A percentile compares a stretch with the other conserved stretches of the same genome.
These are phyloP conservation scores for Talaromyces sp. DNA, from an alignment of 2,329 filamentous ascomycete genomes.

Conservation along the genomic window DNA sequence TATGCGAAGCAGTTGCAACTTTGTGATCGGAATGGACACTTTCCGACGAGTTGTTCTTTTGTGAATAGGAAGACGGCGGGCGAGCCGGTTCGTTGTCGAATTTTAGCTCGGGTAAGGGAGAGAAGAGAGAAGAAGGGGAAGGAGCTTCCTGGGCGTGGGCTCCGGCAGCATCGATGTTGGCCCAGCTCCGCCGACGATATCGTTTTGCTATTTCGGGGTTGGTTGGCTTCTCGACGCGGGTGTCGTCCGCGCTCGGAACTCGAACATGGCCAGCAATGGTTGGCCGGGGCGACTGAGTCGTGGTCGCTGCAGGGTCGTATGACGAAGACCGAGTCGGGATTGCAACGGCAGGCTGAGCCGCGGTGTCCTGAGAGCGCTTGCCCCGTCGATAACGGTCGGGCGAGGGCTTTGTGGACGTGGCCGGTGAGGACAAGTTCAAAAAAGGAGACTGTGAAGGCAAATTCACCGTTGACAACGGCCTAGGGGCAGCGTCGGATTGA, in stretches of 20 bases:
- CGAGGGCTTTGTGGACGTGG: conserved; percentile 57
- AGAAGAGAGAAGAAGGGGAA: conserved; percentile 27
- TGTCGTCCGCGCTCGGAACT: conserved; percentile 64
- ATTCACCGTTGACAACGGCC: conserved; percentile 45
- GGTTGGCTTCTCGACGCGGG: conserved; percentile 47
- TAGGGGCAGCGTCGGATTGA: conserved; percentile 30
- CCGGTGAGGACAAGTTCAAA: conserved; percentile 39
- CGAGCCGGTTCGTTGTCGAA: conserved; percentile 20
- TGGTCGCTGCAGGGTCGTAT: conserved; percentile 39
- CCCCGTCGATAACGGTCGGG: conserved; percentile 79
- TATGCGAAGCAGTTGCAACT: conserved; percentile 1
- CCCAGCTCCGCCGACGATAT: conserved; percentile 77
- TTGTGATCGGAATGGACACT: conserved; percentile 46
- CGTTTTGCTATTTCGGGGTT: conserved; percentile 64
- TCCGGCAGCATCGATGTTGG: conserved; percentile 52
- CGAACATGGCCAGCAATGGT: conserved; percentile 47
- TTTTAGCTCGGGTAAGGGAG: conserved; percentile 28
- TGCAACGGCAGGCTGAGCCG: conserved; percentile 14
- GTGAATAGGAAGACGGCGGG: conserved; percentile 33
- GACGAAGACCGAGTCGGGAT: conserved; percentile 10
- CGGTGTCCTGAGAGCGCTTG: conserved; percentile 46
- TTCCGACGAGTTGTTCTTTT: conserved; percentile 56
- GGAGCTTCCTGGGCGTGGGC: conserved; percentile 29
- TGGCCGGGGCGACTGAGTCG: conserved; percentile 24
- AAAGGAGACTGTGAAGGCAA: conserved; percentile 49